A percentile compares a stretch with the other conserved stretches of the same genome.
Conservation (phyloP, 805 yeast genomes). For the Pichia californica region DNA sequence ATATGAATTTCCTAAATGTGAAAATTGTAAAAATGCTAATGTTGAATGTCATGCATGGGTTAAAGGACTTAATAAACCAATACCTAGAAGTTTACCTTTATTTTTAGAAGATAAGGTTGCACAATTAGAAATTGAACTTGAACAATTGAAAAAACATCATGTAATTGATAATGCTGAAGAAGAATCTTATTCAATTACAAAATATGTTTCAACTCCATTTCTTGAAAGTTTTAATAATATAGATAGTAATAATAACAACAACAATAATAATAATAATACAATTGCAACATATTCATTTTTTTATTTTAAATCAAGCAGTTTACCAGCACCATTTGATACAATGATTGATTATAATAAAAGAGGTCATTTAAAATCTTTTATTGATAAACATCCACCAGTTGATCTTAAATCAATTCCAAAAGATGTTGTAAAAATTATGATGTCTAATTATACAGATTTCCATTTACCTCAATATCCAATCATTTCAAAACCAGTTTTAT, state of each 20-base stretch:
- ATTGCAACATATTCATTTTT: conserved; percentile 4
- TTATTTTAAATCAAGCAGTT: conserved; percentile 9
- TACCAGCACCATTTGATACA: conserved; percentile 12
- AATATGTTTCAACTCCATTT: conserved; percentile 8
- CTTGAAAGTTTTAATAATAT: conserved; percentile 6
- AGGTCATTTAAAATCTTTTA: conserved; percentile 9
- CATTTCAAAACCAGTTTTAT: conserved; percentile 4
- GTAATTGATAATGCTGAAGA: conserved; percentile 9
- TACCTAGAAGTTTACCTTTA: conserved; percentile 9
- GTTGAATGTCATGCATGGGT: conserved; percentile 11
- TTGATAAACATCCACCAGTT: conserved; percentile 12
- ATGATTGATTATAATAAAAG: conserved; percentile 2
- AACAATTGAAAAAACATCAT: conserved; percentile 3
- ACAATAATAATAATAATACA: not conserved
- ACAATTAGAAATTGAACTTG: conserved; percentile 9
- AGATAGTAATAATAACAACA: conserved; percentile 4
- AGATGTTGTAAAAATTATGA: conserved; percentile 7
- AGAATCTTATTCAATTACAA: conserved; percentile 6
- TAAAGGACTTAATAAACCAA: conserved; percentile 7
- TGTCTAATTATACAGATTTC: conserved; percentile 10
- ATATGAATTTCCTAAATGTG: conserved; percentile 11
- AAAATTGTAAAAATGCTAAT: conserved; percentile 3
- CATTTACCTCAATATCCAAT: conserved; percentile 14
- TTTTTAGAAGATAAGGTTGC: conserved; percentile 10
- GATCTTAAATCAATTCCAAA: conserved; percentile 10